A percentile compares a stretch with the other conserved stretches of the same genome.
These are phyloP conservation scores for Trametes sanguinea DNA, from an alignment of 768 basidiomycete species.

Conservation along the genomic window DNA sequence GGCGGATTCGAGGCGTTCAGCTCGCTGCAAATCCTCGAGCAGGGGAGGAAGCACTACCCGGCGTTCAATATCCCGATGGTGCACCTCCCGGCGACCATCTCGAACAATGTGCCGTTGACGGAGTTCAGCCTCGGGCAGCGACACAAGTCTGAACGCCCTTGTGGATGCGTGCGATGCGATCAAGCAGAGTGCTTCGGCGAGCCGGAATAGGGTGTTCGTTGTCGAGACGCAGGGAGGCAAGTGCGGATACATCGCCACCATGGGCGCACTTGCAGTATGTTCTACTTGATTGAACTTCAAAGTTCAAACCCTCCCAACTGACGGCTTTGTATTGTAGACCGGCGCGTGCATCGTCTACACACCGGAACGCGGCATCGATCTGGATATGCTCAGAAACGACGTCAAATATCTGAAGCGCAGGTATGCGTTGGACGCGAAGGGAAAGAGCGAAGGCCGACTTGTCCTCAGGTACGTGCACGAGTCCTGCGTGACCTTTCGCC, in stretches of 20 bases:
- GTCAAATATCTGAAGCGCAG: conserved; percentile 86
- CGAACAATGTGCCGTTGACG: conserved; percentile 97
- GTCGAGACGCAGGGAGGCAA: conserved; percentile 98
- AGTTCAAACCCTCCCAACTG: background rate
- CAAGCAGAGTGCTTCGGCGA: conserved; percentile 97
- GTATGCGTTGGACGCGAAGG: conserved; percentile 83
- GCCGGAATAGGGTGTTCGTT: conserved; percentile 93
- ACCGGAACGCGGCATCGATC: conserved; percentile 85
- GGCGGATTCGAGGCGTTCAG: conserved; percentile 97
- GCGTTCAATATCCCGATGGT: conserved; percentile 95
- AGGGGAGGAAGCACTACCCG: conserved; percentile 81
- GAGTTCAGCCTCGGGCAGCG: conserved; percentile 94
- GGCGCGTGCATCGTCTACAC: conserved; percentile 95
- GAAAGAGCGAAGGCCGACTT: conserved; percentile 90
- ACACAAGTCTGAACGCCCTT: conserved; percentile 96
- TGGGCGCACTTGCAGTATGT: conserved; percentile 94
- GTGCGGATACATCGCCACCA: conserved; percentile 92
- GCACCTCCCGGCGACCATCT: conserved; percentile 94
- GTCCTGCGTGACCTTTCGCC: background rate
- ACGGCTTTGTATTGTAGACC: conserved; percentile 48
- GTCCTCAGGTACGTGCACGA: conserved; percentile 72
- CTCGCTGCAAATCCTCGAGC: conserved; percentile 74
- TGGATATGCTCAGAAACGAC: conserved; percentile 80
- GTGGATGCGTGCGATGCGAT: conserved; percentile 98
- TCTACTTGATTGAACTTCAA: background rate